These are phyloP conservation scores for Akanthomyces uredinophilus DNA, from an alignment of 2,329 filamentous ascomycete genomes.

Conservation along the genomic window DNA sequence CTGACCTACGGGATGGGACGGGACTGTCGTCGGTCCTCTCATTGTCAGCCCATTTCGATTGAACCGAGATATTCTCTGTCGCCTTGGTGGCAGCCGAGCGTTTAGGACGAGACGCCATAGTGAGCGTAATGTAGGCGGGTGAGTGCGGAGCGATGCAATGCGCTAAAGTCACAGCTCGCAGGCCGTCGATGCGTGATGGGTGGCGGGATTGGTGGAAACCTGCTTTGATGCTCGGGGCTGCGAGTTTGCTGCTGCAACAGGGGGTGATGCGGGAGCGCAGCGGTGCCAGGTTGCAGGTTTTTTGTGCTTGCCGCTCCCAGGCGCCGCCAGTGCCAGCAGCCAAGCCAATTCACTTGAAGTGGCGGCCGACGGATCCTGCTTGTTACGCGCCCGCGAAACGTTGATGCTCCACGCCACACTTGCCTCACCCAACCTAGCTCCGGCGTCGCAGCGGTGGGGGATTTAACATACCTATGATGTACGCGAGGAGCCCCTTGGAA, in stretches of 20 bases:
- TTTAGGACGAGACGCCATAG: conserved; percentile 45
- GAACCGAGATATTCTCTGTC: conserved; percentile 38
- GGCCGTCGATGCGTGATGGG: neutral
- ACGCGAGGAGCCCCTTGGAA: neutral
- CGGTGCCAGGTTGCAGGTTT: conserved; percentile 6
- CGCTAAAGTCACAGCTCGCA: neutral
- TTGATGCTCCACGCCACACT: conserved; percentile 6
- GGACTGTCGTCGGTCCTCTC: conserved; percentile 30
- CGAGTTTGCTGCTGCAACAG: neutral
- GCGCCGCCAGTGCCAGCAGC: neutral
- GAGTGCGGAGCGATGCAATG: neutral
- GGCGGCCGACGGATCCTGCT: conserved; percentile 8
- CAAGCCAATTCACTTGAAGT: neutral
- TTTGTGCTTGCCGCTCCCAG: conserved; percentile 11
- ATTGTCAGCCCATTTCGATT: conserved; percentile 36
- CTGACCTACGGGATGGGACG: conserved; percentile 50
- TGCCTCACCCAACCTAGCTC: neutral
- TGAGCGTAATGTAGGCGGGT: conserved; percentile 15
- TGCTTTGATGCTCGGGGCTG: neutral
- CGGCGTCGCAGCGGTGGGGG: neutral
- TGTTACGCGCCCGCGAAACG: neutral
- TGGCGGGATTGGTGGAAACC: neutral
- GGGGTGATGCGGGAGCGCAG: conserved; percentile 3
- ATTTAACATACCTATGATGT: neutral
- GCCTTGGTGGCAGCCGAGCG: conserved; percentile 39